Base-by-base conservation (phyloP, 345 rosid genomes). In the Schrenkiella parvula region DNA sequence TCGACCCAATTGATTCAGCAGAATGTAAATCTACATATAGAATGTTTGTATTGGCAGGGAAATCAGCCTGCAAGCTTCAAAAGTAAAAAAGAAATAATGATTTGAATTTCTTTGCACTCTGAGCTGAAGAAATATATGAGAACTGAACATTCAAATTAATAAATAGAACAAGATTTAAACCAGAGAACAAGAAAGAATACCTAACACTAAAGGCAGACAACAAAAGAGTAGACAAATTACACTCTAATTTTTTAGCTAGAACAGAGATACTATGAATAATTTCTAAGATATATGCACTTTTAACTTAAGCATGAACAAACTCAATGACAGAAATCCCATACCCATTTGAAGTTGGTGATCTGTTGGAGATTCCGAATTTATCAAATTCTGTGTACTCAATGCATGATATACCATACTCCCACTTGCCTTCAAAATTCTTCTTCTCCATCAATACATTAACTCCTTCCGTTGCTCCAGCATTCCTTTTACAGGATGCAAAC, bases 361-460 rank as follows among this genome's bases (percentile, higher is more conserved):
- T 63, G 47, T 47, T 64, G 53, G 83, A 66, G 67, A 89, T 80
- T 66, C 91, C 92, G 44, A 86, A 89, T 73, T 89, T 93, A 67
- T 87, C 91, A 68, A 91, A 89, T 56, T 93, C 97, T 0, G 97
- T 91, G 75, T 91, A 91, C 70, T 93, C 98, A 57, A 91, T 83
- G 87, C 98, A 93, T 63, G 98, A 89, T 66, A 93, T 63, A 69
- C 98, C 97, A 82, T 89, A 93, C 44, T 92, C 91, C 96, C 97
- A 91, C 70, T 87, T 79, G 48, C 96, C 95, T 79, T 93, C 87
- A 28, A 82, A 71, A 75, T 85, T 84, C 72, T 83, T 92, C 87
- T 84, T 91, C 82, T 93, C 98, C 58, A 91, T 51, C 60, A 91
- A 85, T 71, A 89, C 97, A 84, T 89, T 81, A 51, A 91, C 81